These are phyloP conservation scores for Violaceomyces palustris DNA, from an alignment of 1,284 basidiomycete genomes.

Conservation along the genomic window DNA sequence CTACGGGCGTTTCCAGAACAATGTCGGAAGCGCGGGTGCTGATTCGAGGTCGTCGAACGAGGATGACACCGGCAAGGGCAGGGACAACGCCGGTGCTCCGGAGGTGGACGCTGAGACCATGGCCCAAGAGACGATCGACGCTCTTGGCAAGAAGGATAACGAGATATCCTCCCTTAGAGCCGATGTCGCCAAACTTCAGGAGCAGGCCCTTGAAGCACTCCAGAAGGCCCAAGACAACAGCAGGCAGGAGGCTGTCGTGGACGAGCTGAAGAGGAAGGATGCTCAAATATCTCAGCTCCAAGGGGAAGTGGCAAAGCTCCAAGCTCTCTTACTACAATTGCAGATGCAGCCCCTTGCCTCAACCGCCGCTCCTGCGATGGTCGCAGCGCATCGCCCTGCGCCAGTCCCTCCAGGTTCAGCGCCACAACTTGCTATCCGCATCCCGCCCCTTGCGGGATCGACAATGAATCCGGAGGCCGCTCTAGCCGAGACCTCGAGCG, in stretches of 20 bases:
- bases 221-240: slow-evolving; percentile 4
- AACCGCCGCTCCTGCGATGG: too few relatives aligned
- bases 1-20: slow-evolving; percentile 66
- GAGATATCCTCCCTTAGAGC: slow-evolving; percentile 57
- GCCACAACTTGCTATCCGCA: background rate
- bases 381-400: slow-evolving; percentile 8
- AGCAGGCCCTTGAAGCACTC: slow-evolving; percentile 25
- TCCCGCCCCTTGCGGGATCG: background rate
- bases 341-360: slow-evolving; percentile 22
- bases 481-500: background rate
- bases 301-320: slow-evolving; percentile 25
- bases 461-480: background rate
- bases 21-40: slow-evolving; percentile 53
- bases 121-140: slow-evolving; percentile 66
- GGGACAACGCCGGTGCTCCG: slow-evolving; percentile 4
- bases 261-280: slow-evolving; percentile 13
- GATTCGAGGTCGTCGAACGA: background rate
- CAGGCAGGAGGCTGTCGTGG: slow-evolving; percentile 7
- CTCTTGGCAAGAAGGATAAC: slow-evolving; percentile 66
- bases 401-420: slow-evolving; percentile 19
- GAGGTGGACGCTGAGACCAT: slow-evolving; percentile 64
- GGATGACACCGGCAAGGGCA: background rate
- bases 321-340: slow-evolving; percentile 27
- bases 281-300: slow-evolving; percentile 16
- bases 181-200: slow-evolving; percentile 38